These are phyloP conservation scores for Chimonanthus salicifolius DNA, from an alignment of 164 flowering plant species.

Conservation along the genomic window DNA sequence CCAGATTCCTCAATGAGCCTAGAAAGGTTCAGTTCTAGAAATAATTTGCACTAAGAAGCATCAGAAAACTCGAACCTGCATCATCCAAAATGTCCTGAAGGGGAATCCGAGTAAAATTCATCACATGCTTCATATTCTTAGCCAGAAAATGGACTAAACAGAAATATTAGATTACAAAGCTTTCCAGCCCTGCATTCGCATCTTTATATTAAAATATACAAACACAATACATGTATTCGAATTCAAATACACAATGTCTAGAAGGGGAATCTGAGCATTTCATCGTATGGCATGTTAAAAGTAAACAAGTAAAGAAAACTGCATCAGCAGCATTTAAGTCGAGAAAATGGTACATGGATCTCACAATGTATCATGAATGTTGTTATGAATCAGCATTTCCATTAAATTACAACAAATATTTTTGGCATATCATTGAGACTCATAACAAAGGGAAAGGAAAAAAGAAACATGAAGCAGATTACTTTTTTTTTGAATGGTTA, in stretches of 20 bases:
- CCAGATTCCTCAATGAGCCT: background rate
- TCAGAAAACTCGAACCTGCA: conserved; percentile 29
- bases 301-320: too few relatives aligned
- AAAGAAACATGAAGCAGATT: background rate
- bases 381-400: background rate
- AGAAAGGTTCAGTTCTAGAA: background rate
- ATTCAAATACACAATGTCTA: conserved; percentile 20
- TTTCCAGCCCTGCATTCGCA: too few relatives aligned
- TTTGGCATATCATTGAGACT: background rate
- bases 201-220: background rate
- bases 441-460: background rate
- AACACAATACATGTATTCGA: too few relatives aligned
- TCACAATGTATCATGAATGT: background rate
- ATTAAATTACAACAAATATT: background rate
- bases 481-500: too few relatives aligned
- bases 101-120: conserved; percentile 37
- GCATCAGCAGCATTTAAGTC: background rate
- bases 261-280: conserved; percentile 88
- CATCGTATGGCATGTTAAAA: conserved; percentile 43
- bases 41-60: conserved; percentile 7
- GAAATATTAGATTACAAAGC: background rate
- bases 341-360: background rate
- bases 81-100: conserved; percentile 33
- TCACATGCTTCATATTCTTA: conserved; percentile 18
- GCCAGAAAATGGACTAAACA: background rate